Evolutionary conservation across 257 asterid genomes (phyloP).

Genomic region (Nicotiana tabacum): DNA sequence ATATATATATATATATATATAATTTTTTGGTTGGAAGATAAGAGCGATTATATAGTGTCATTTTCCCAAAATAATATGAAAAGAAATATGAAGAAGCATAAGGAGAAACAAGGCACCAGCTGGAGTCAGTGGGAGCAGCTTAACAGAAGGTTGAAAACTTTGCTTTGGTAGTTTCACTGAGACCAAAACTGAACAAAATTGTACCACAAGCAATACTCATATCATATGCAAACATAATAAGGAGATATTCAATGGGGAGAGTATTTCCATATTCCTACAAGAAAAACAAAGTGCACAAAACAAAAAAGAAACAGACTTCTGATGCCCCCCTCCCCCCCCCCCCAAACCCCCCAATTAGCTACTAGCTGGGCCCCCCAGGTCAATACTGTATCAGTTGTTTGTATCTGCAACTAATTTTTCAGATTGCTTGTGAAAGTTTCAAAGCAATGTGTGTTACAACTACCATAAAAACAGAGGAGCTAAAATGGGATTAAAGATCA

Average conservation of each 20-base stretch:
- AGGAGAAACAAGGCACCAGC: constrained; percentile 1
- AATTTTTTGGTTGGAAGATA: too few species aligned
- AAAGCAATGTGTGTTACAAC: constrained; percentile 16
- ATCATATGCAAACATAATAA: neutral
- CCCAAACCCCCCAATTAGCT: too few species aligned
- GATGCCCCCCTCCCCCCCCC: neutral
- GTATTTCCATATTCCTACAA: neutral
- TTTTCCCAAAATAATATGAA: neutral
- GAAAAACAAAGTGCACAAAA: neutral
- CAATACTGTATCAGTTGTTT: constrained; percentile 11
- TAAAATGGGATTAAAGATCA: constrained; percentile 2
- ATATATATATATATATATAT: neutral
- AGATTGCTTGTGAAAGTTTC: constrained; percentile 9
- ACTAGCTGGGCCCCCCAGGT: neutral
- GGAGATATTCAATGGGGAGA: neutral
- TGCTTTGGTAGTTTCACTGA: neutral
- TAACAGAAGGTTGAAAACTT: constrained; percentile 15
- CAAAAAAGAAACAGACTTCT: neutral
- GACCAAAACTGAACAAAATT: constrained; percentile 10
- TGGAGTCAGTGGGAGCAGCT: neutral
- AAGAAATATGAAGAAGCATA: neutral
- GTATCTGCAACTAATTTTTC: constrained; percentile 9
- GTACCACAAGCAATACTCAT: constrained; percentile 18
- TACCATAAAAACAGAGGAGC: neutral
- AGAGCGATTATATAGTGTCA: too few species aligned